These are phyloP conservation scores for Mortierella sp. DNA, from an alignment of 371 early-diverging fungal genomes.

Conservation along the genomic window DNA sequence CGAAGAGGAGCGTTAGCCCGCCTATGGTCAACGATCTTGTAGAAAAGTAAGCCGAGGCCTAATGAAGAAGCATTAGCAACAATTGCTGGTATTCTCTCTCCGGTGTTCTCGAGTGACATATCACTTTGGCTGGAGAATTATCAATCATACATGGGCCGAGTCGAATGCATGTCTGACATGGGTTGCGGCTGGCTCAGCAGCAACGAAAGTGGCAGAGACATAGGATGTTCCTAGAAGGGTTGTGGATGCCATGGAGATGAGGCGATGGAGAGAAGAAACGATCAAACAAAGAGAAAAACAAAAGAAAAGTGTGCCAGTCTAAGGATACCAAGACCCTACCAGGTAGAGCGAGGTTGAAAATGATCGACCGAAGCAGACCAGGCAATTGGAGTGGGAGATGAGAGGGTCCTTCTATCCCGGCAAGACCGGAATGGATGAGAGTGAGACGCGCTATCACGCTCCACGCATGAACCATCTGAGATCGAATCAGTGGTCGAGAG, in stretches of 20 bases:
- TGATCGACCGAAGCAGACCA: neutral
- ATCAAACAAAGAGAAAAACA: conserved; percentile 1
- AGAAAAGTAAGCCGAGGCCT: conserved; percentile 23
- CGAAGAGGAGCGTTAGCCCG: conserved; percentile 22
- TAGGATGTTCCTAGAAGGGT: neutral
- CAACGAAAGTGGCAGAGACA: conserved; percentile 15
- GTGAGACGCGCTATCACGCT: neutral
- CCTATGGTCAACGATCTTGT: conserved; percentile 28
- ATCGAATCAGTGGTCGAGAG: neutral
- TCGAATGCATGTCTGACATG: neutral
- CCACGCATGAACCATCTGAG: conserved; percentile 1
- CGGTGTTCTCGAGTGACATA: too few relatives aligned
- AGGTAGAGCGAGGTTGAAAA: too few relatives aligned
- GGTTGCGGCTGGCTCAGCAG: conserved; percentile 17
- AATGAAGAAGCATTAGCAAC: neutral
- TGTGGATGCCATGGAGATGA: conserved; percentile 9
- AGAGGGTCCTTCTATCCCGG: neutral
- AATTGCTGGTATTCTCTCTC: neutral
- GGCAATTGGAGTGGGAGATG: neutral
- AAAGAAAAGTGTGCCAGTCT: too few relatives aligned
- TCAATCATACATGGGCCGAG: conserved; percentile 14
- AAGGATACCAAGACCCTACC: too few relatives aligned
- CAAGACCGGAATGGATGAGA: conserved; percentile 1
- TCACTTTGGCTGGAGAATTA: neutral
- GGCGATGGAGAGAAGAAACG: neutral